phyloP scores from a whole-genome alignment of 2,329 filamentous ascomycete genomes.

The Cladophialophora bantiana region DNA sequence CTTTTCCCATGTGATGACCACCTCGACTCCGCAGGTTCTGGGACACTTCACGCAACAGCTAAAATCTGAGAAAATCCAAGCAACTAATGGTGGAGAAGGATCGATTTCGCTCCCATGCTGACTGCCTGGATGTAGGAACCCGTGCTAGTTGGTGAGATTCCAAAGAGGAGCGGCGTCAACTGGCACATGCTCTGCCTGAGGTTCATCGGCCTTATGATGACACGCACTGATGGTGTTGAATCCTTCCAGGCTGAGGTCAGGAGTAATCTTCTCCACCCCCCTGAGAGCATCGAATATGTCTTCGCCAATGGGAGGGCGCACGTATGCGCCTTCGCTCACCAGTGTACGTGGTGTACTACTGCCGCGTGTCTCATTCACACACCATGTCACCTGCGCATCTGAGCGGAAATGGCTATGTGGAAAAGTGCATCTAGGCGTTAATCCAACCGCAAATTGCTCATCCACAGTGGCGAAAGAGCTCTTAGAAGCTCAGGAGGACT shows the following conservation, averaged over 20 bases:
- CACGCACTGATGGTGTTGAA: neutral
- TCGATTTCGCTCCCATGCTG: neutral
- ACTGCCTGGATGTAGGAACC: neutral
- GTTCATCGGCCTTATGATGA: neutral
- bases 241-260: constrained; percentile 10
- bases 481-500: neutral
- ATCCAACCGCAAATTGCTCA: neutral
- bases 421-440: neutral
- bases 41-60: neutral
- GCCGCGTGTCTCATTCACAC: constrained; percentile 12
- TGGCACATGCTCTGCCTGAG: constrained; percentile 1
- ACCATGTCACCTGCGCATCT: neutral
- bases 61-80: neutral
- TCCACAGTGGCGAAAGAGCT: neutral
- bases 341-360: neutral
- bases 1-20: neutral
- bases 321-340: neutral
- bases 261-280: neutral
- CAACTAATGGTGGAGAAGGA: neutral
- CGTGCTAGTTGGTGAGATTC: neutral
- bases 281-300: neutral
- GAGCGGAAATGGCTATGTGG: neutral
- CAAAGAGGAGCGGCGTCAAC: neutral
- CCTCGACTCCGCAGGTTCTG: neutral
- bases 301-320: neutral